Conservation (phyloP, 345 rosid species). For the Draba incana region DNA sequence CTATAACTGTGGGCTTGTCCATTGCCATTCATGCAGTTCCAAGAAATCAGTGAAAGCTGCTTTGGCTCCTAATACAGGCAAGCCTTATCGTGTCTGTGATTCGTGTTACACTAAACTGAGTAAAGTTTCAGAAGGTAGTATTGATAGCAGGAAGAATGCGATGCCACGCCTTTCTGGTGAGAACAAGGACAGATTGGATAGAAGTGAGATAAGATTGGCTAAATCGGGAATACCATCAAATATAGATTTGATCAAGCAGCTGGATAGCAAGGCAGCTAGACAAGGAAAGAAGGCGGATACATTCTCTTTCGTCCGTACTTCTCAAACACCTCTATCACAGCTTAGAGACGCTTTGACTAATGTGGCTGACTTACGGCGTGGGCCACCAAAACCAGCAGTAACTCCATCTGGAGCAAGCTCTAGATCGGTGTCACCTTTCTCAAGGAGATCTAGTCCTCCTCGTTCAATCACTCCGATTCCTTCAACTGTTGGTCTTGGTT, state of each 20-base stretch:
- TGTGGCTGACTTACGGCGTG: conserved; percentile 65
- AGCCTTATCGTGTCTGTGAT: conserved; percentile 93
- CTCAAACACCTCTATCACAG: conserved; percentile 80
- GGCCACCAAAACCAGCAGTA: conserved; percentile 67
- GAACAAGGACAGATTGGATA: conserved; percentile 86
- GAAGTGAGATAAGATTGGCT: conserved; percentile 75
- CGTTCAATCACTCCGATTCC: conserved; percentile 95
- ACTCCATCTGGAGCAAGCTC: conserved; percentile 84
- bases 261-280: conserved; percentile 90
- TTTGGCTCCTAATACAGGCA: conserved; percentile 82
- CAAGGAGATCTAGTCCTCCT: conserved; percentile 93
- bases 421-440: conserved; percentile 95
- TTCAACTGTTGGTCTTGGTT: conserved; percentile 74
- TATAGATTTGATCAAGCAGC: conserved; percentile 87
- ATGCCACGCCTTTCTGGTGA: conserved; percentile 92
- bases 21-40: conserved; percentile 95
- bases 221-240: conserved; percentile 74
- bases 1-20: conserved; percentile 96
- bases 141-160: conserved; percentile 58
- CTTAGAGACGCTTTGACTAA: conserved; percentile 73
- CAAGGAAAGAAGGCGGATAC: conserved; percentile 83
- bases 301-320: conserved; percentile 69
- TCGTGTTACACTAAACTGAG: conserved; percentile 76
- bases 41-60: conserved; percentile 83
- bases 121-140: conserved; percentile 66